A percentile compares a stretch with the other conserved stretches of the same genome.
Evolutionary conservation across 2,329 filamentous ascomycete species (phyloP).

Genomic region (Zymoseptoria crescenta): DNA sequence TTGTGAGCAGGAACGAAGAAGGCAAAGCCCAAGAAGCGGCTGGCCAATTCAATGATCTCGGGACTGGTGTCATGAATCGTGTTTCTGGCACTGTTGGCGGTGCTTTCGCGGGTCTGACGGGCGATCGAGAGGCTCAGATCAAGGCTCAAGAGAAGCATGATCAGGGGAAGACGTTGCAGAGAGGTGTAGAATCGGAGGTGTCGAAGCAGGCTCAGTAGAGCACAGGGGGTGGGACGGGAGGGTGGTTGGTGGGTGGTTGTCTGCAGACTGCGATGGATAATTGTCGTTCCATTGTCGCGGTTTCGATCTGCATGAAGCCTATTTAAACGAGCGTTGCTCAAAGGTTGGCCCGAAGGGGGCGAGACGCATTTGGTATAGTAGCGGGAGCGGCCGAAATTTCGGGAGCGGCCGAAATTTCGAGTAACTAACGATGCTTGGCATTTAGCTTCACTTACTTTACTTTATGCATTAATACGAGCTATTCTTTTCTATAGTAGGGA

Average conservation of each 20-base stretch:
- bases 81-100: conserved; percentile 54
- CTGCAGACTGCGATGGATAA: background rate
- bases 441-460: too few relatives aligned
- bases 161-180: conserved; percentile 73
- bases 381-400: too few relatives aligned
- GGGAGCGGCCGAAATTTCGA: too few relatives aligned
- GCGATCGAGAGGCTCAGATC: conserved; percentile 49
- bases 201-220: conserved; percentile 53
- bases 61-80: conserved; percentile 49
- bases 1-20: conserved; percentile 49
- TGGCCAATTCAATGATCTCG: conserved; percentile 70
- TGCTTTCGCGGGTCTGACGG: conserved; percentile 63
- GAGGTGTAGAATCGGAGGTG: conserved; percentile 74
- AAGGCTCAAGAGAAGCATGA: conserved; percentile 66
- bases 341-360: too few relatives aligned
- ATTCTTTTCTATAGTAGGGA: too few relatives aligned
- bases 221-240: conserved; percentile 1
- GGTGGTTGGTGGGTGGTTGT: background rate
- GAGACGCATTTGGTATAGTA: too few relatives aligned
- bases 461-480: too few relatives aligned
- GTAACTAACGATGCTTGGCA: too few relatives aligned
- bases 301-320: background rate
- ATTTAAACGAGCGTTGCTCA: too few relatives aligned
- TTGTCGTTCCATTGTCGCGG: background rate
- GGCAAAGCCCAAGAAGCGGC: conserved; percentile 76